Conservation (phyloP, 805 yeast genomes). For the Candida wancherniae region DNA sequence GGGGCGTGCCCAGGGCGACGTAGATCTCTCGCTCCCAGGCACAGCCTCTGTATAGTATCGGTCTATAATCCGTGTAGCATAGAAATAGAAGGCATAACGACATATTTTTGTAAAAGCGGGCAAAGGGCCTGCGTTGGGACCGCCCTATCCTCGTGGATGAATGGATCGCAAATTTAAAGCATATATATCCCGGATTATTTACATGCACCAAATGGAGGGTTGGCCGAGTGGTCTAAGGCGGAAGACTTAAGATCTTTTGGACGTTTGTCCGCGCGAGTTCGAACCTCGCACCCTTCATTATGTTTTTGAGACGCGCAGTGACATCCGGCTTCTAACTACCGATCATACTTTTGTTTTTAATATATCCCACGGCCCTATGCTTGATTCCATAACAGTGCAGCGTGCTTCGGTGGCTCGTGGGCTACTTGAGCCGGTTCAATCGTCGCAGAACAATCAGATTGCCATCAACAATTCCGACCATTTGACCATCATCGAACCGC, state of each 20-base stretch:
- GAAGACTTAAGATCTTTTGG: constrained; percentile 49
- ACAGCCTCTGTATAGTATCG: too few species aligned
- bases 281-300: constrained; percentile 50
- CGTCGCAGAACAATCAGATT: constrained; percentile 33
- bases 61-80: too few species aligned
- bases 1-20: too few species aligned
- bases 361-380: constrained; percentile 1
- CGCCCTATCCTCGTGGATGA: too few species aligned
- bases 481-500: constrained; percentile 34
- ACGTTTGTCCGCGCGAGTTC: constrained; percentile 49
- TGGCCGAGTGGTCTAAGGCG: constrained; percentile 53
- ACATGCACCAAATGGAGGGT: constrained; percentile 30
- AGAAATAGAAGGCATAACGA: too few species aligned
- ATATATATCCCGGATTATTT: not conserved
- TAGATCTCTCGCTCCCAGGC: too few species aligned
- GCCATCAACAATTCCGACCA: constrained; percentile 33
- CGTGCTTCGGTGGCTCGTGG: constrained; percentile 13
- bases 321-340: too few species aligned
- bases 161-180: too few species aligned
- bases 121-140: too few species aligned
- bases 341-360: not conserved
- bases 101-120: too few species aligned
- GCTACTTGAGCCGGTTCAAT: constrained; percentile 28
- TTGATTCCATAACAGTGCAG: constrained; percentile 8
- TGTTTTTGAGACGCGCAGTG: constrained; percentile 16